These are phyloP conservation scores for Aspergillus fumigatiaffinis DNA, from an alignment of 2,329 filamentous ascomycete genomes.

Conservation along the genomic window DNA sequence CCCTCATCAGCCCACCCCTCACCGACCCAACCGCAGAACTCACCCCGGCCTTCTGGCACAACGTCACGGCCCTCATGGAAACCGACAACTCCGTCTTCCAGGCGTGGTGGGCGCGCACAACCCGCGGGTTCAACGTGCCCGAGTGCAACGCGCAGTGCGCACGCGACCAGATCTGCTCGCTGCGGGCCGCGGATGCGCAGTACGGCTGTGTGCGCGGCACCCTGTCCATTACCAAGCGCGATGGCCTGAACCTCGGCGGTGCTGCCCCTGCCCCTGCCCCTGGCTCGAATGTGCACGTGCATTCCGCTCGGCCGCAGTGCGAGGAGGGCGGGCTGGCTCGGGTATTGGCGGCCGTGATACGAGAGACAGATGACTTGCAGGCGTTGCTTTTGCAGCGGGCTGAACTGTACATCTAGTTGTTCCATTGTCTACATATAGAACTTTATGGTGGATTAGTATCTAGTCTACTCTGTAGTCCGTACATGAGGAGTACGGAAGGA, in stretches of 20 bases:
- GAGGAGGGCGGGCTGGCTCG: slow-evolving; percentile 24
- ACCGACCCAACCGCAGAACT: slow-evolving; percentile 43
- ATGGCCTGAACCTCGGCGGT: slow-evolving; percentile 1
- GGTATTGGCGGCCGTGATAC: slow-evolving; percentile 18
- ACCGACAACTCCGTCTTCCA: slow-evolving; percentile 43
- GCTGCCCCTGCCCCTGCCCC: background rate
- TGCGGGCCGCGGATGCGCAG: slow-evolving; percentile 51
- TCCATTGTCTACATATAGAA: background rate
- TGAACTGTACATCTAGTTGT: background rate
- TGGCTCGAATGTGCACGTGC: background rate
- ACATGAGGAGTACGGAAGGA: too few relatives aligned
- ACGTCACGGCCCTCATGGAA: slow-evolving; percentile 50
- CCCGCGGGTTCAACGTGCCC: slow-evolving; percentile 43
- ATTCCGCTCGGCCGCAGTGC: slow-evolving; percentile 14
- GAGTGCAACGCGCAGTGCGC: slow-evolving; percentile 45
- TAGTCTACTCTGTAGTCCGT: too few relatives aligned
- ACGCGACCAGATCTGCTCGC: slow-evolving; percentile 48
- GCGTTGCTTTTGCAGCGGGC: background rate
- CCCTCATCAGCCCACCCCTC: slow-evolving; percentile 42
- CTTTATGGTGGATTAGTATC: too few relatives aligned
- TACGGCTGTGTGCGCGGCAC: slow-evolving; percentile 45
- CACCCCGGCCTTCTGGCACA: slow-evolving; percentile 58
- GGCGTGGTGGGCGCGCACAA: slow-evolving; percentile 47
- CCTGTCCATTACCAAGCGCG: slow-evolving; percentile 32
- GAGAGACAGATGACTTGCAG: background rate